A percentile compares a stretch with the other conserved stretches of the same genome.
Evolutionary conservation across 129 eudicot genomes (phyloP).

Genomic region (Sambucus nigra): DNA sequence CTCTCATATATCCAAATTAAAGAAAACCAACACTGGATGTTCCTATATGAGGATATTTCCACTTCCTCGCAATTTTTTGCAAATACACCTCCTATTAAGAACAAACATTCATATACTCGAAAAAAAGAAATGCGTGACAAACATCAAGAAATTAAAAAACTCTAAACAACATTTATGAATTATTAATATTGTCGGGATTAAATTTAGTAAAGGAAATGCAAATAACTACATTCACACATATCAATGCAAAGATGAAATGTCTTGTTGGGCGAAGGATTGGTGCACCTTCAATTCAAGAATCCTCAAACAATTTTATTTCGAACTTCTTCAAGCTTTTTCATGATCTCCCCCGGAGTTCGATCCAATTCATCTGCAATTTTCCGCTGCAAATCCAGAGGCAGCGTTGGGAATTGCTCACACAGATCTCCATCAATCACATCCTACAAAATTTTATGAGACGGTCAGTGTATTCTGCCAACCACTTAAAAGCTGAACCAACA

Average conservation of each 20-base stretch:
- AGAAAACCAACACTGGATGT: too few species aligned
- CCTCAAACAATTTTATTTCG: constrained; percentile 77
- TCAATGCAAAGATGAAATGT: constrained; percentile 1
- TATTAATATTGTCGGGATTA: too few species aligned
- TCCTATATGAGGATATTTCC: too few species aligned
- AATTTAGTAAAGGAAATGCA: too few species aligned
- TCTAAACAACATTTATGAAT: too few species aligned
- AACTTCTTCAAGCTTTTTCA: constrained; percentile 87
- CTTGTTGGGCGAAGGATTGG: neutral
- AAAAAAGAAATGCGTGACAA: too few species aligned
- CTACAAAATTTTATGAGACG: constrained; percentile 32
- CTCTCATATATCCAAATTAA: too few species aligned
- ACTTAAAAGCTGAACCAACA: neutral
- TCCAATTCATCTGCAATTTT: constrained; percentile 96
- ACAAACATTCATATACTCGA: too few species aligned
- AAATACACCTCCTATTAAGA: too few species aligned
- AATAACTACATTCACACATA: too few species aligned
- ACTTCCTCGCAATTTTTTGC: too few species aligned
- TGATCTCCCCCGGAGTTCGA: constrained; percentile 91
- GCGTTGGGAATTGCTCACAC: constrained; percentile 88
- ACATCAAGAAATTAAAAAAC: too few species aligned
- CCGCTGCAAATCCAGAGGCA: constrained; percentile 79
- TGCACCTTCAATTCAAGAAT: constrained; percentile 14
- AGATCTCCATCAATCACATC: constrained; percentile 97
- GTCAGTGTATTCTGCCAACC: constrained; percentile 7